phyloP scores from a whole-genome alignment of 306 rosid genomes.

The Pyrus communis region DNA sequence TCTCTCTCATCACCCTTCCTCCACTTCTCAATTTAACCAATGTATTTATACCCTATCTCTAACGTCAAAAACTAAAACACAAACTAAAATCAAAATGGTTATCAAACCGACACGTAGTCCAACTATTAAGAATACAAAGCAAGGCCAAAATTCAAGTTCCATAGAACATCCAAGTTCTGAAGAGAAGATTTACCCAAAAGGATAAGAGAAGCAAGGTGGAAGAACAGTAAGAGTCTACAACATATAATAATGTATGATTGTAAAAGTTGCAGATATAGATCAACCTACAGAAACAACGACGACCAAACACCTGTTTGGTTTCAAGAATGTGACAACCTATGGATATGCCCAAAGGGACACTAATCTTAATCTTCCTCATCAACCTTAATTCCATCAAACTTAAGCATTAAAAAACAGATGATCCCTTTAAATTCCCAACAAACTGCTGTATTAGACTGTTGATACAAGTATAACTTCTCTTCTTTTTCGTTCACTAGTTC shows the following conservation, averaged over 20 bases:
- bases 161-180: not conserved
- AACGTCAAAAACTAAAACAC: too few species aligned
- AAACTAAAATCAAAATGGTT: too few species aligned
- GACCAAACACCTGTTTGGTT: conserved; percentile 15
- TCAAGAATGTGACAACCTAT: conserved; percentile 15
- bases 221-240: not conserved
- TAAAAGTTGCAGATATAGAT: not conserved
- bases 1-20: too few species aligned
- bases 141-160: not conserved
- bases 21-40: too few species aligned
- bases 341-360: not conserved
- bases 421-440: not conserved
- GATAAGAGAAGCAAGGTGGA: not conserved
- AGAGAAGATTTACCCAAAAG: not conserved
- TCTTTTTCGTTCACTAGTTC: not conserved
- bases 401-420: not conserved
- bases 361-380: not conserved
- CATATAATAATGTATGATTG: not conserved
- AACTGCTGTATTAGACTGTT: conserved; percentile 6
- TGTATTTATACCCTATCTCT: too few species aligned
- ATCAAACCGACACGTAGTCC: too few species aligned
- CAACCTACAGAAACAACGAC: conserved; percentile 25
- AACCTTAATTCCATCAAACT: not conserved
- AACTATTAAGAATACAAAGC: too few species aligned
- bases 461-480: not conserved